Percentiles rank a stretch among this genome's conserved stretches.
Evolutionary conservation across 108 stramenopile species (phyloP).

Genomic region (Nitzschia putrida): DNA sequence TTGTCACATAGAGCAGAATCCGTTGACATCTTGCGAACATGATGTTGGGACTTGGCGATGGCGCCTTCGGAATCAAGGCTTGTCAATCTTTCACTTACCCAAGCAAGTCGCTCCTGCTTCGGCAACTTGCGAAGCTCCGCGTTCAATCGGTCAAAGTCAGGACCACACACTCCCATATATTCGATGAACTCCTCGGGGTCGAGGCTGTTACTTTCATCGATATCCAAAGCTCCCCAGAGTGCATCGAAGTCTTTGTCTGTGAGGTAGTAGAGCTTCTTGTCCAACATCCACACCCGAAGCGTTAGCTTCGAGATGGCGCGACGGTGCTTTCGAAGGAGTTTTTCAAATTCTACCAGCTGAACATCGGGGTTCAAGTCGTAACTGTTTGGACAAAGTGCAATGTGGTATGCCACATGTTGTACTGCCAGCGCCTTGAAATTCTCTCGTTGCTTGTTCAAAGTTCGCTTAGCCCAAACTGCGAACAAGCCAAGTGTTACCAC

Average conservation of each 20-base stretch:
- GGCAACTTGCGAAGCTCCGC: slow-evolving; percentile 8
- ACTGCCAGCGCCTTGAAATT: slow-evolving; percentile 27
- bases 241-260: slow-evolving; percentile 38
- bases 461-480: no score
- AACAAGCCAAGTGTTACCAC: neutral
- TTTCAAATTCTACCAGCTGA: slow-evolving; percentile 28
- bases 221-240: slow-evolving; percentile 37
- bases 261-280: slow-evolving; percentile 26
- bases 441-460: slow-evolving; percentile 7
- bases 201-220: slow-evolving; percentile 20
- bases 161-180: slow-evolving; percentile 27
- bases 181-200: slow-evolving; percentile 35
- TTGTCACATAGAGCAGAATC: no score
- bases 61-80: no score
- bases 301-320: slow-evolving; percentile 27
- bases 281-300: slow-evolving; percentile 31
- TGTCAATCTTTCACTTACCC: slow-evolving; percentile 1
- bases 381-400: slow-evolving; percentile 26
- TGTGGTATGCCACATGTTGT: slow-evolving; percentile 35
- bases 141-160: slow-evolving; percentile 28
- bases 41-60: no score
- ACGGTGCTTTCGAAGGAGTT: slow-evolving; percentile 13
- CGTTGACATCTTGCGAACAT: no score
- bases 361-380: slow-evolving; percentile 16
- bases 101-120: slow-evolving; percentile 27